Base-by-base conservation (phyloP, 805 yeast genomes). In the Spencermartinsiella europaea region DNA sequence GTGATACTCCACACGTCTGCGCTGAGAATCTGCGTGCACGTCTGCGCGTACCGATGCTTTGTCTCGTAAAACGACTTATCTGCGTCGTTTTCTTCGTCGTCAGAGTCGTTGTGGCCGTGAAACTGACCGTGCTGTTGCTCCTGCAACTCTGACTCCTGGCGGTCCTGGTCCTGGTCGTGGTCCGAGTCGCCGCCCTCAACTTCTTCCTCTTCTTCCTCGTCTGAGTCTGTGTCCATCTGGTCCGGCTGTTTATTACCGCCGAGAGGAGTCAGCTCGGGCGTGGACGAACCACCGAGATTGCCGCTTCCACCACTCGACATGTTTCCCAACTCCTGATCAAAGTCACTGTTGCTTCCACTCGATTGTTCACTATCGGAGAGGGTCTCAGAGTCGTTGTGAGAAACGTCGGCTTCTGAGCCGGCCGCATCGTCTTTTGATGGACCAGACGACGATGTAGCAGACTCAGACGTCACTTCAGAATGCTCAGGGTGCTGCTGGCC, bases 1-100 rank as follows among this genome's bases (percentile, higher is more conserved):
- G 96, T 85, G 34, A 93, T 72, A 2, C 95, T 84, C 96, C 97
- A 91, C 5, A 89, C 90, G 60, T 91, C 98, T 3, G 93, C 87
- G 35, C 91, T 79, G 40, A 93, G 71, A 37, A 93, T 83, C 62
- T 93, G 98, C 1, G 96, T 87, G 4, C 96, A 89, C 56, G 83
- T 74, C 47, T 80, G 81, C 1, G 88, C 66, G 42, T 67, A 69
- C 38, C 68, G 67, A 27, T 66, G 67, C 37, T 49, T 54, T 12
- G 47, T 49, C 22, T 59, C 59, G 19, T 49, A 34, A 21, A 51
- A 63, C 7, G 54, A 62, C 12, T 52, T 56, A 15, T 49, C 59
- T 27, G 49, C 55, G 8, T 48, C 53, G 35, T 48, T 50, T 12
- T 50, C 58, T 8, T 38, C 52, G 12, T 37, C 47, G 34, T 52